Base-by-base conservation (phyloP, 345 rosid genomes). In the Salix arbutifolia region DNA sequence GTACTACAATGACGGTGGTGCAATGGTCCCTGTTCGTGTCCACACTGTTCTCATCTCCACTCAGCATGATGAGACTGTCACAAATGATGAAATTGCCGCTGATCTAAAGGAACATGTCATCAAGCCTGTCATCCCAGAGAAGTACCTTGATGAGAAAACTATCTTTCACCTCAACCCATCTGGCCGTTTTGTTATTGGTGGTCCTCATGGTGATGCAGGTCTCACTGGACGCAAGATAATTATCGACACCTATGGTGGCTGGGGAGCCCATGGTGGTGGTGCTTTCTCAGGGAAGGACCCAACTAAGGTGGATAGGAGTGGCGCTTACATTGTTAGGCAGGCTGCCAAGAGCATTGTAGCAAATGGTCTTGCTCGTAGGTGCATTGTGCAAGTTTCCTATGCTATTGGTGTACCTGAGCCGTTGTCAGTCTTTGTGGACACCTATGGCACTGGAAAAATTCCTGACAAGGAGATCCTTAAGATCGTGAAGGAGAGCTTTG, bases 211-310 rank as follows among this genome's bases (percentile, higher is more conserved):
- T 40, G 84, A 82, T 75, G 84, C 84, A 2, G 84, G 84, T 56
- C 84, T 82, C 60, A 82, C 84, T 14, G 84, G 84, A 11, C 84
- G 84, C 67, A 82, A 82, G 68, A 82, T 82, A 74, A 82, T 82
- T 37, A 82, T 82, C 17, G 84, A 82, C 67, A 82, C 84, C 76
- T 82, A 82, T 61, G 84, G 84, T 70, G 84, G 84, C 2, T 82
- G 84, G 84, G 84, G 84, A 70, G 84, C 84, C 25, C 84, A 82
- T 21, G 84, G 84, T 71, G 84, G 84, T 6, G 84, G 84, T 78
- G 84, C 84, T 56, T 82, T 82, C 79, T 82, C 84, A 9, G 84
- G 84, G 48, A 82, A 82, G 78, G 84, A 82, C 78, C 84, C 84
- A 70, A 82, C 84, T 28, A 82, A 82, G 79, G 84, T 82, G 73